These are phyloP conservation scores for Lobulomyces angularis DNA, from an alignment of 192 early-diverging fungal genomes.

Conservation along the genomic window DNA sequence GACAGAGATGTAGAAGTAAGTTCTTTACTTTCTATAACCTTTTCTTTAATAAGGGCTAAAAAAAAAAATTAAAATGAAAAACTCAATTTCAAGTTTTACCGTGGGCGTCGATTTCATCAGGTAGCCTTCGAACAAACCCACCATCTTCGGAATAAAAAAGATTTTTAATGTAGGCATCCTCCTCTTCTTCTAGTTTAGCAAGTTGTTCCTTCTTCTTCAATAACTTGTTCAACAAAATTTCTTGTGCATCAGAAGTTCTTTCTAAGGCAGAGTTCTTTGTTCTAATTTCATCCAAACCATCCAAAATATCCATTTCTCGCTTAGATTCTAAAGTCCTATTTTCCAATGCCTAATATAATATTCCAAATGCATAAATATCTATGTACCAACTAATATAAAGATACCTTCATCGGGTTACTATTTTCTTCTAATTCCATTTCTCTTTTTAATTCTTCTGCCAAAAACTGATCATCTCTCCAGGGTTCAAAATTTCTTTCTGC, in stretches of 20 bases:
- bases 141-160: constrained; percentile 58
- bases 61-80: too few relatives aligned
- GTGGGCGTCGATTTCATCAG: constrained; percentile 30
- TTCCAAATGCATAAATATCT: too few relatives aligned
- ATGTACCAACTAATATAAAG: too few relatives aligned
- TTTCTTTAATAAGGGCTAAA: too few relatives aligned
- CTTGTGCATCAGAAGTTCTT: constrained; percentile 56
- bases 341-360: too few relatives aligned
- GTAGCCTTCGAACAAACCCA: constrained; percentile 44
- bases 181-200: constrained; percentile 44
- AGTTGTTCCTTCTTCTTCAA: constrained; percentile 12
- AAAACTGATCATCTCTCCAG: constrained; percentile 60
- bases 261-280: constrained; percentile 76
- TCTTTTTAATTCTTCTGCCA: constrained; percentile 37
- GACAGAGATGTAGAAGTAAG: too few relatives aligned
- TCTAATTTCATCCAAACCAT: constrained; percentile 89
- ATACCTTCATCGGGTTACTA: constrained; percentile 87
- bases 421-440: constrained; percentile 70
- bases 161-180: constrained; percentile 42
- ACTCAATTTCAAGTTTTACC: too few relatives aligned
- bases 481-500: constrained; percentile 91
- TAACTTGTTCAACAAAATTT: constrained; percentile 45
- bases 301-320: constrained; percentile 94
- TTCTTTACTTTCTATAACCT: too few relatives aligned
- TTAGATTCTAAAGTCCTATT: constrained; percentile 87